Conservation (phyloP, 83 land plant genomes). For the Picea abies region DNA sequence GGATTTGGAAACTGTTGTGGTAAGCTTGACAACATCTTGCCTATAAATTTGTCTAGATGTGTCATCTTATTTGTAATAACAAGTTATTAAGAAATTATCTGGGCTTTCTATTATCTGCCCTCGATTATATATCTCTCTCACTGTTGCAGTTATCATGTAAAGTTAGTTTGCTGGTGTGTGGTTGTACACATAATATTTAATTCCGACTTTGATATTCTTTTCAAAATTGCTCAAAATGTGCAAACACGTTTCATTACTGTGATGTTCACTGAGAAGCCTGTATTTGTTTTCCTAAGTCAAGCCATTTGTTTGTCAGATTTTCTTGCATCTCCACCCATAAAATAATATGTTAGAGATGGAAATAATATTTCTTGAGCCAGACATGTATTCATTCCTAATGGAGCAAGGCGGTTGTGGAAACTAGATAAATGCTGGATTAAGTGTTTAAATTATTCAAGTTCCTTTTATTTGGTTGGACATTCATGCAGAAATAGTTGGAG, state of each 20-base stretch:
- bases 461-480: no score
- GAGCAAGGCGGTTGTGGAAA: no score
- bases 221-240: neutral
- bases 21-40: slow-evolving; percentile 10
- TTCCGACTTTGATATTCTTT: neutral
- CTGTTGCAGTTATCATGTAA: neutral
- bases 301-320: neutral
- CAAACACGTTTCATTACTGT: neutral
- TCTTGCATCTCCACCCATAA: neutral
- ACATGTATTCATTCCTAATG: no score
- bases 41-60: slow-evolving; percentile 9
- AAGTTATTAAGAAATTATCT: neutral
- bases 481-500: no score
- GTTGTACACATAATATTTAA: no score
- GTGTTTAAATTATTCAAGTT: no score
- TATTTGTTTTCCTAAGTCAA: neutral
- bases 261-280: neutral
- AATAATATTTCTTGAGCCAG: no score
- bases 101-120: slow-evolving; percentile 4
- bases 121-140: neutral
- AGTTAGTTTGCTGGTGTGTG: neutral
- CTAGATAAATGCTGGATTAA: no score
- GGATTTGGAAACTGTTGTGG: neutral
- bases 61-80: slow-evolving; percentile 15
- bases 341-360: neutral